Percentiles rank a stretch among this genome's conserved stretches.
These are phyloP conservation scores for Yarrowia sp. DNA, from an alignment of 805 yeast genomes.

Conservation along the genomic window DNA sequence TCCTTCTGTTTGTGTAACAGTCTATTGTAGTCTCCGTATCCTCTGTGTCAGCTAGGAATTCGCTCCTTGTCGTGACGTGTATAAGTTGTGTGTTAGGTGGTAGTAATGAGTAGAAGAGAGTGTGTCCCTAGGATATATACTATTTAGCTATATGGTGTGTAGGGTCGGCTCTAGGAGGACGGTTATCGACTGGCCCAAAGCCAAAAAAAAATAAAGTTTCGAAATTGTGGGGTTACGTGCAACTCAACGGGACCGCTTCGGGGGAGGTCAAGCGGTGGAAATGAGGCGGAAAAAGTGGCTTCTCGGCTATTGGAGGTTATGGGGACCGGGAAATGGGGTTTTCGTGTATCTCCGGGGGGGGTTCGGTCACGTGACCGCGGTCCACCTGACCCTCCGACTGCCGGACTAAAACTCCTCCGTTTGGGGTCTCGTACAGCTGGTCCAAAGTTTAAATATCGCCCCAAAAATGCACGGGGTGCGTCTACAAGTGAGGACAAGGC, in stretches of 20 bases:
- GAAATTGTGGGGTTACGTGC: constrained; percentile 27
- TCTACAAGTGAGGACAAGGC: too few species aligned
- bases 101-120: neutral
- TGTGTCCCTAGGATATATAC: neutral
- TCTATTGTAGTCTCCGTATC: neutral
- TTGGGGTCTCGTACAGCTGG: neutral
- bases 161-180: constrained; percentile 16
- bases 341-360: too few species aligned
- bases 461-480: neutral
- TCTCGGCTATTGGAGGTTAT: constrained; percentile 9
- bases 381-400: too few species aligned
- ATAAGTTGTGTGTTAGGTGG: too few species aligned
- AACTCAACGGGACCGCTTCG: constrained; percentile 17
- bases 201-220: neutral
- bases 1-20: neutral
- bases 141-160: neutral
- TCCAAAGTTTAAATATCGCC: neutral
- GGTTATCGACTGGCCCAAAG: constrained; percentile 19
- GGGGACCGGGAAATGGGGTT: too few species aligned
- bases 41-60: neutral
- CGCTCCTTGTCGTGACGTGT: constrained; percentile 6
- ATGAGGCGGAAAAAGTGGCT: neutral
- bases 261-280: neutral
- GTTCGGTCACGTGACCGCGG: too few species aligned
- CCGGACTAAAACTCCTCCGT: too few species aligned